Evolutionary conservation across 805 yeast genomes (phyloP).

Genomic region (Yarrowia bubula): DNA sequence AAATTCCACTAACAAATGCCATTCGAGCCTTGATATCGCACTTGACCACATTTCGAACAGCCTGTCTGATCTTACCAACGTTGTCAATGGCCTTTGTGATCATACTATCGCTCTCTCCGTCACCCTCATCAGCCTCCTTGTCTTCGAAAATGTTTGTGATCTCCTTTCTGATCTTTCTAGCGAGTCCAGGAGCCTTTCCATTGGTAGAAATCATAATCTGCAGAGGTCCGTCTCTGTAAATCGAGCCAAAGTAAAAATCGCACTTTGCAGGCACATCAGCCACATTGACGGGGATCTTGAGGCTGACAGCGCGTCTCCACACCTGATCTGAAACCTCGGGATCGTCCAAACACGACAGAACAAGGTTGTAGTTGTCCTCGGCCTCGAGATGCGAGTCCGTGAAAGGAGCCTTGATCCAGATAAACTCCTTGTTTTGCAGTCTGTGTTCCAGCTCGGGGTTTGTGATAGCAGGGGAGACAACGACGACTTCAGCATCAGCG

Average conservation of each 20-base stretch:
- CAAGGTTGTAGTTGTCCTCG: constrained; percentile 54
- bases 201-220: constrained; percentile 82
- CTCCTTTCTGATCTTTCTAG: constrained; percentile 58
- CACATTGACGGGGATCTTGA: constrained; percentile 60
- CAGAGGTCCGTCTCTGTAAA: constrained; percentile 66
- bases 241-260: constrained; percentile 83
- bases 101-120: constrained; percentile 41
- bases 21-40: constrained; percentile 60
- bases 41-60: constrained; percentile 47
- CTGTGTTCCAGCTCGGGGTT: constrained; percentile 36
- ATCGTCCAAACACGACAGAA: constrained; percentile 73
- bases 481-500: constrained; percentile 69
- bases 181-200: constrained; percentile 76
- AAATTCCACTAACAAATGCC: constrained; percentile 66
- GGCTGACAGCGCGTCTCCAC: constrained; percentile 50
- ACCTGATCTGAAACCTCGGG: constrained; percentile 57
- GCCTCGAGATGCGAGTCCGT: constrained; percentile 33
- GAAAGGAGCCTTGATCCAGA: constrained; percentile 34
- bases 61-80: constrained; percentile 54
- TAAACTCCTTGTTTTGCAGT: constrained; percentile 31
- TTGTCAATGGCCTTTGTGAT: constrained; percentile 45
- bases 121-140: constrained; percentile 43
- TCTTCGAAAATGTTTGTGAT: constrained; percentile 39
- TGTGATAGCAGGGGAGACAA: constrained; percentile 57
- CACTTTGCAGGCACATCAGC: constrained; percentile 84